These are phyloP conservation scores for Kwoniella dejecticola DNA, from an alignment of 768 basidiomycete species.

Conservation along the genomic window DNA sequence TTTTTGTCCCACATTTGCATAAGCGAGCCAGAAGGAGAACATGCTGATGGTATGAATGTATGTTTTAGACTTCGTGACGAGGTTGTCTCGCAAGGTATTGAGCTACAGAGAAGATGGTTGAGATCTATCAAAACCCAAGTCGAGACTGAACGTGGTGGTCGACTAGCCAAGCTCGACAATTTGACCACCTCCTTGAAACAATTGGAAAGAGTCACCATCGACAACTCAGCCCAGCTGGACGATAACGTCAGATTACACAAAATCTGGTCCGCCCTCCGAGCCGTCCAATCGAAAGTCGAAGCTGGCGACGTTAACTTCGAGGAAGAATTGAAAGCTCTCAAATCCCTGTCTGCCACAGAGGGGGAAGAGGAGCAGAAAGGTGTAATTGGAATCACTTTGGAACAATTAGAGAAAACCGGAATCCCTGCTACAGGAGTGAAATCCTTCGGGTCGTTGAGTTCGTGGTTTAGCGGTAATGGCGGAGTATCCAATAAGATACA, in stretches of 20 bases:
- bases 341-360: slow-evolving; percentile 61
- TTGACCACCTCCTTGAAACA: slow-evolving; percentile 86
- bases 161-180: slow-evolving; percentile 90
- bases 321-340: slow-evolving; percentile 79
- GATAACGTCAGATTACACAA: slow-evolving; percentile 90
- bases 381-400: slow-evolving; percentile 71
- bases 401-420: slow-evolving; percentile 58
- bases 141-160: slow-evolving; percentile 92
- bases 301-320: slow-evolving; percentile 77
- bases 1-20: background rate
- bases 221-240: slow-evolving; percentile 86
- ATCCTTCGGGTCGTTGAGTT: slow-evolving; percentile 81
- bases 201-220: slow-evolving; percentile 84
- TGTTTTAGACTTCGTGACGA: slow-evolving; percentile 78
- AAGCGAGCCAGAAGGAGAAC: too few relatives aligned
- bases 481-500: slow-evolving; percentile 73
- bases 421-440: slow-evolving; percentile 63
- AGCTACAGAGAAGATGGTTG: slow-evolving; percentile 95
- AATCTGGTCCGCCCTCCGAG: slow-evolving; percentile 89
- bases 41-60: slow-evolving; percentile 7
- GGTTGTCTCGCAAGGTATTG: slow-evolving; percentile 93
- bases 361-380: slow-evolving; percentile 65
- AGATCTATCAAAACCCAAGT: slow-evolving; percentile 93
- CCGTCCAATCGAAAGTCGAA: slow-evolving; percentile 68
- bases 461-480: slow-evolving; percentile 79